Base-by-base conservation (phyloP, 371 early-diverging fungal genomes). In the Smittium mucronatum region DNA sequence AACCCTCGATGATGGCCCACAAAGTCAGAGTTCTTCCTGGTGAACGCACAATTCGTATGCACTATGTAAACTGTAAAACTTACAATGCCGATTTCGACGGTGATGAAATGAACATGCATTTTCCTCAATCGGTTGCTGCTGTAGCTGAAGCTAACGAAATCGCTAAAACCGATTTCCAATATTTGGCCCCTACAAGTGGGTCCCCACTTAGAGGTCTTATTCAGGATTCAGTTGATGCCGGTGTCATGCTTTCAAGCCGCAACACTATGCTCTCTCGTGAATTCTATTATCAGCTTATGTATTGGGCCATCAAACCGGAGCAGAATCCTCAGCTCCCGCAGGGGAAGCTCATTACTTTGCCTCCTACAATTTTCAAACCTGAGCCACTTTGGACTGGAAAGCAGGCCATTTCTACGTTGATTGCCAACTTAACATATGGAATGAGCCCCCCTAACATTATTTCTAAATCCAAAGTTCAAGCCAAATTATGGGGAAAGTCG, bases 61-160 rank as follows among this genome's bases (percentile, higher is more conserved):
- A 99, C 83, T 99, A 99, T 79, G 97, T 97, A 64, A 91, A 89
- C 80, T 94, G 95, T 82, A 97, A 96, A 78, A 90, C 95, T 8
- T 95, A 94, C 76, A 98, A 98, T 80, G 99, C 99, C 70, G 99
- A 99, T 87, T 99, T 99, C 82, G 99, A 99, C 81, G 99, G 99
- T 77, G 99, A 99, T 82, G 99, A 99, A 82, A 99, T 99, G 99
- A 99, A 99, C 81, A 88, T 98, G 73, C 99, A 99, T 82, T 99
- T 98, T 76, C 98, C 99, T 36, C 99, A 99, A 82, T 93, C 91
- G 80, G 93, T 96, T 80, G 82, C 93, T 64, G 95, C 96, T 17
- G 86, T 95, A 65, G 92, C 98, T 33, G 99, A 99, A 82, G 96
- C 96, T 36, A 84, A 88, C 73, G 76, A 94, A 72, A 94, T 99